Evolutionary conservation across 495 filamentous ascomycete genomes (phyloP), one percentile per base, ranked within the genome.

Genomic region (Polyplosphaeria fusca): DNA sequence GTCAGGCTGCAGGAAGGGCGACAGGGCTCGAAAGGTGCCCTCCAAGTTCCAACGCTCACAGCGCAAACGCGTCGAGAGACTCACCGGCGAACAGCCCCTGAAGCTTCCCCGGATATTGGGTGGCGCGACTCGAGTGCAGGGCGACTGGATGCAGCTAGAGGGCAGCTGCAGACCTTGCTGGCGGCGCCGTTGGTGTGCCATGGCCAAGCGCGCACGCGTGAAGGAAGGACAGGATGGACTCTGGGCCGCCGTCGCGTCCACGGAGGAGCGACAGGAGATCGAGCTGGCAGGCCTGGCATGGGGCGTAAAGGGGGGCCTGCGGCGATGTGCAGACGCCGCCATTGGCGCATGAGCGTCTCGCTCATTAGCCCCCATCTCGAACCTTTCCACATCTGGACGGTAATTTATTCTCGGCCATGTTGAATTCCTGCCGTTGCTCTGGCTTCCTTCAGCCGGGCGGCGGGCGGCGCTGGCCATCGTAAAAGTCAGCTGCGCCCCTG

Each of bases 341-440:
- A 45, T 45, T 51, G 47, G 47, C 18, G 35, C 47, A 51, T 23
- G 30, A 51, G 4, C 12, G 11, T 30, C 46, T 19, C 22, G 16
- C 39, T 54, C 51, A n/a, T n/a, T n/a, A n/a, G n/a, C n/a, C n/a
- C n/a, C 39, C 51, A 47, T 55, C 26, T 44, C 13, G 40, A 23
- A 32, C 52, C 30, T 55, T 11, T 16, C 52, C 38, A 19, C 2
- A 38, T 55, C 18, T 4, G 44, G 54, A 14, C 13, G 26, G 28
- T 18, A 40, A 40, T 51, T 38, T 51, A 26, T 22, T 42, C 19
- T 40, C n/a, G 47, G 47, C 55, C 55, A 42, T 39, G 46, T 42
- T 44, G 38, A 44, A 53, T 58, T 63, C 60, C 60, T 43, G 22
- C 47, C 40, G 46, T 58, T 47, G 52, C 59, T 47, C 39, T 44